Evolutionary conservation across 805 yeast species (phyloP).

Genomic region (Jamesozyma lodderae): DNA sequence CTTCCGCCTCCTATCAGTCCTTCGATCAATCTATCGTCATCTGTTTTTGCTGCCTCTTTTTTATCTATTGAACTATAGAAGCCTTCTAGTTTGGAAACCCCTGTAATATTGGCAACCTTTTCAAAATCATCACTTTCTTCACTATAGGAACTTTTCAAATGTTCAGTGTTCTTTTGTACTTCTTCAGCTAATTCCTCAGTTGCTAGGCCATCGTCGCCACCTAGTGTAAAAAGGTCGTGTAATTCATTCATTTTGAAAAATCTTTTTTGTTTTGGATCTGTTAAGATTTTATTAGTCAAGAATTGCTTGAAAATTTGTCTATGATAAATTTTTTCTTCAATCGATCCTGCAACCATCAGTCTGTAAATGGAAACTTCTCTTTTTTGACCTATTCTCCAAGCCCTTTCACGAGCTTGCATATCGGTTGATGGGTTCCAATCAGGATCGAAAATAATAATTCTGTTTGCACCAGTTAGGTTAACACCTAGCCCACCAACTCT

Average conservation of each 20-base stretch:
- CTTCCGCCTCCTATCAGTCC: slow-evolving; percentile 65
- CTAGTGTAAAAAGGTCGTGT: slow-evolving; percentile 80
- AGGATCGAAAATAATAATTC: slow-evolving; percentile 91
- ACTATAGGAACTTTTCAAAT: slow-evolving; percentile 24
- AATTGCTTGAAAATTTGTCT: slow-evolving; percentile 94
- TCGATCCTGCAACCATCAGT: slow-evolving; percentile 87
- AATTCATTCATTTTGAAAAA: slow-evolving; percentile 89
- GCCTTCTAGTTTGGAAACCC: slow-evolving; percentile 65
- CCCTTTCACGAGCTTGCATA: slow-evolving; percentile 91
- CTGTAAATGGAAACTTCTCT: slow-evolving; percentile 85
- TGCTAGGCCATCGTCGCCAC: slow-evolving; percentile 47
- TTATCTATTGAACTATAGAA: slow-evolving; percentile 45
- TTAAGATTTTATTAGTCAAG: slow-evolving; percentile 82
- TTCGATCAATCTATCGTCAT: slow-evolving; percentile 61
- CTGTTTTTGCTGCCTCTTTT: slow-evolving; percentile 32
- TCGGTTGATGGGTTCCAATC: slow-evolving; percentile 99
- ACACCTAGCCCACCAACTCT: slow-evolving; percentile 95
- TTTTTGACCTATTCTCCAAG: slow-evolving; percentile 95
- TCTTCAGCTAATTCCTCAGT: slow-evolving; percentile 35
- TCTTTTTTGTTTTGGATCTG: slow-evolving; percentile 89
- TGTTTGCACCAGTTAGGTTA: slow-evolving; percentile 86
- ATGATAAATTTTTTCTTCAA: slow-evolving; percentile 94
- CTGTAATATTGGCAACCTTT: slow-evolving; percentile 53
- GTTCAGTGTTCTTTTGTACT: slow-evolving; percentile 52
- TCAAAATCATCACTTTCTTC: slow-evolving; percentile 57